Base-by-base conservation (phyloP, 495 filamentous ascomycete genomes). In the Lepidopterella palustris region DNA sequence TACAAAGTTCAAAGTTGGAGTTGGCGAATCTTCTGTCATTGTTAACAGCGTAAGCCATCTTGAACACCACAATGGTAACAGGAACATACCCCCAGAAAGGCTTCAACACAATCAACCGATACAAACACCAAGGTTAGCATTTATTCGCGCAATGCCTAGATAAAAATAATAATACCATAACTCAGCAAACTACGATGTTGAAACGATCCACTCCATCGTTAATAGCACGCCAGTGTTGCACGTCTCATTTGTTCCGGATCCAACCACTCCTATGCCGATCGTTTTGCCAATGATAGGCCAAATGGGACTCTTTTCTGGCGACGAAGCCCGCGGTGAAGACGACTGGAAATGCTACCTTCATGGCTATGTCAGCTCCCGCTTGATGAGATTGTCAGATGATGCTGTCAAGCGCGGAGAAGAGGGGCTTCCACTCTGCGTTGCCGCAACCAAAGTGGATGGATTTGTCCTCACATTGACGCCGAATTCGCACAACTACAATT, bases 271-370 rank as follows among this genome's bases (percentile, higher is more conserved):
- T 11, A 90, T 91, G 63, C 90, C 90, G 4, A 78, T 81, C 53
- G 84, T 87, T 61, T 77, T 97, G 0, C 92, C 92, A 35, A 93
- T 96, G 89, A 88, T 96, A 60, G 91, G 90, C 45, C 82, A 83
- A 62, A 89, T 92, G 85, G 87, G 80, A 20, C 86, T 82, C 47
- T 92, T 84, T 65, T 77, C 79, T 59, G 85, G 85, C 21, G 85
- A 82, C 56, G 79, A 82, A 8, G 70, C 79, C 60, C 59, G 56
- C 28, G 74, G 84, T 13, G 80, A 83, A 13, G 86, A 89, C 59
- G 79, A 84, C 0, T 71, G 88, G 13, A 88, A 92, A 57, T 80
- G 88, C 56, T 96, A 97, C 67, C 82, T 97, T 4, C 92, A 97
- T 70, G 89, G 89, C 65, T 95, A 93, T 69, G 84, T 92, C 53